Evolutionary conservation across 345 rosid species (phyloP).

Genomic region (Linum trigynum): DNA sequence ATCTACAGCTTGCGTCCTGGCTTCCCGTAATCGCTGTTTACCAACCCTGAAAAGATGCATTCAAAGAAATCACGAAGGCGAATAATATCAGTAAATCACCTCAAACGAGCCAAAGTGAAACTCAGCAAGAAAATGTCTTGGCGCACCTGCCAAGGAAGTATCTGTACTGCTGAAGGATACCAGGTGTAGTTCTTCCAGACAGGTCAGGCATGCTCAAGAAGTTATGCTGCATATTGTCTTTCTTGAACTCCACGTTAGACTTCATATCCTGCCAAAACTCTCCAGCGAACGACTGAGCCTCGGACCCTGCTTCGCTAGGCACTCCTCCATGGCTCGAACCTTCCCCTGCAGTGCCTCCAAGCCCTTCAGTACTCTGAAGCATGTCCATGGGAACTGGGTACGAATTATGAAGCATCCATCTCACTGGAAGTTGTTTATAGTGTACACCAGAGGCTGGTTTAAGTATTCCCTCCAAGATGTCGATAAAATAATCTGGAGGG

Average conservation of each 20-base stretch:
- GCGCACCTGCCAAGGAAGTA: constrained; percentile 88
- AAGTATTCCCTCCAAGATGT: constrained; percentile 83
- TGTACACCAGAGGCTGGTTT: constrained; percentile 63
- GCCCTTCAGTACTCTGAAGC: constrained; percentile 54
- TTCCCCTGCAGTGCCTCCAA: constrained; percentile 38
- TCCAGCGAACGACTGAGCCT: constrained; percentile 57
- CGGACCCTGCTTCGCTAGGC: constrained; percentile 26
- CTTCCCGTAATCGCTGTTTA: constrained; percentile 89
- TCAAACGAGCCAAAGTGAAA: neutral
- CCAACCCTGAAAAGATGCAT: constrained; percentile 43
- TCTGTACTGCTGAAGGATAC: constrained; percentile 57
- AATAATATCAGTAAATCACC: neutral
- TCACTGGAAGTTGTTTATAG: constrained; percentile 69
- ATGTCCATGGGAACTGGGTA: constrained; percentile 84
- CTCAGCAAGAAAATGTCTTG: neutral
- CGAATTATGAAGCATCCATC: constrained; percentile 98
- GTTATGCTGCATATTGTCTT: constrained; percentile 47
- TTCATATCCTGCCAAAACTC: constrained; percentile 80
- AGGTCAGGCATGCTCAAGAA: constrained; percentile 48
- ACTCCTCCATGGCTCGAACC: constrained; percentile 45
- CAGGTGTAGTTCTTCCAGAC: constrained; percentile 60
- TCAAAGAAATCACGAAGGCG: neutral
- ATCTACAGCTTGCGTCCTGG: constrained; percentile 86
- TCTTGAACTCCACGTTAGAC: constrained; percentile 49
- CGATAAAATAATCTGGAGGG: constrained; percentile 95